A percentile compares a stretch with the other conserved stretches of the same genome.
Conservation (phyloP, 371 early-diverging fungal genomes). For the Rhizopus arrhizus region DNA sequence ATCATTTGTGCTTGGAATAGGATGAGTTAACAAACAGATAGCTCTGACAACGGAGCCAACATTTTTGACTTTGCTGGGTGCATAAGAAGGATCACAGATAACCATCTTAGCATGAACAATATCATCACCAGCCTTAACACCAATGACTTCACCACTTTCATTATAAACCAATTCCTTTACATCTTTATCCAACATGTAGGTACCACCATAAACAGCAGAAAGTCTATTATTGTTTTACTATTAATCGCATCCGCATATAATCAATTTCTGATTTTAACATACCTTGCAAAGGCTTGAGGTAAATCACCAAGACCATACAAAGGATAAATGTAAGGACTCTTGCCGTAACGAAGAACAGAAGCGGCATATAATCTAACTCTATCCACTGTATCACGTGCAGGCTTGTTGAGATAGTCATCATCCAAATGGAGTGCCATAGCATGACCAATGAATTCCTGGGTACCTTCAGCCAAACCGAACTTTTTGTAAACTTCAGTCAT, state of each 20-base stretch:
- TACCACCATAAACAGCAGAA: constrained; percentile 97
- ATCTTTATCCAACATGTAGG: constrained; percentile 94
- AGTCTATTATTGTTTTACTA: constrained; percentile 46
- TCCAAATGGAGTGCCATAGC: constrained; percentile 98
- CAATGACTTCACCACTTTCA: constrained; percentile 79
- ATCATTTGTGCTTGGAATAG: constrained; percentile 91
- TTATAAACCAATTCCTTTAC: constrained; percentile 85
- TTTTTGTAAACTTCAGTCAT: constrained; percentile 90
- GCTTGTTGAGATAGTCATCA: constrained; percentile 85
- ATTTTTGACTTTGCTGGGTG: constrained; percentile 73
- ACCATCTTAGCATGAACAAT: constrained; percentile 81
- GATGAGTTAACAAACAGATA: constrained; percentile 90
- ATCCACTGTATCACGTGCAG: constrained; percentile 92
- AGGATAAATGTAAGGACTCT: constrained; percentile 99
- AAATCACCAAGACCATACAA: constrained; percentile 99
- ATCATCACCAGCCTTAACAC: constrained; percentile 89
- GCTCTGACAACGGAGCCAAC: constrained; percentile 90
- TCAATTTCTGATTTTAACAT: constrained; percentile 26
- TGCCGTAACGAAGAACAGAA: constrained; percentile 66
- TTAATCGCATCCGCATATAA: background rate
- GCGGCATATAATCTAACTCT: constrained; percentile 91
- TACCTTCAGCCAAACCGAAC: constrained; percentile 96
- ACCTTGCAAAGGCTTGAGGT: constrained; percentile 99
- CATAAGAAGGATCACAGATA: constrained; percentile 92
- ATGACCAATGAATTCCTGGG: constrained; percentile 97